Evolutionary conservation across 2,329 filamentous ascomycete species (phyloP).

Genomic region (Penicillium decumbens): DNA sequence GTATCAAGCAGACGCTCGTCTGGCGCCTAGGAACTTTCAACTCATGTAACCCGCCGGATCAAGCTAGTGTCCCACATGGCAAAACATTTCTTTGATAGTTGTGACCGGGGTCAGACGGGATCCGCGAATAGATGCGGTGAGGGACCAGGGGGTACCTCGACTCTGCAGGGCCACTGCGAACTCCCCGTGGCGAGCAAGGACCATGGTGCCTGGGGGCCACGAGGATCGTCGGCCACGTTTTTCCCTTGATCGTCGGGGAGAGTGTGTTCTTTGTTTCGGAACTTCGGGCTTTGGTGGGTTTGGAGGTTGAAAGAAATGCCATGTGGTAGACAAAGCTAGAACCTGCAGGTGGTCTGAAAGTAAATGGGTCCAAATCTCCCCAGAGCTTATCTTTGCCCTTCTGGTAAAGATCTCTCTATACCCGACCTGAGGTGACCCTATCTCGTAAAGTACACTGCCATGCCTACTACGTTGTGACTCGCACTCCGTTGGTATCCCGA

Average conservation of each 20-base stretch:
- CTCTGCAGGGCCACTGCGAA: neutral
- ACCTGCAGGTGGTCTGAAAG: neutral
- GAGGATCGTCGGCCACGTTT: slow-evolving; percentile 23
- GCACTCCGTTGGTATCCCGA: neutral
- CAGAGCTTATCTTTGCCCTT: neutral
- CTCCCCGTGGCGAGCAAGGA: neutral
- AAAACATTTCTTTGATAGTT: neutral
- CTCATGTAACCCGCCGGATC: neutral
- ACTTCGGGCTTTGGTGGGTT: neutral
- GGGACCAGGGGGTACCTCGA: neutral
- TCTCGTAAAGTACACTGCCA: no score
- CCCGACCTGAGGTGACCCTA: neutral
- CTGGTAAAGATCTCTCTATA: no score
- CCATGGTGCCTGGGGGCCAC: slow-evolving; percentile 10
- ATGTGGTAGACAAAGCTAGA: slow-evolving; percentile 7
- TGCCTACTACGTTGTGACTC: neutral
- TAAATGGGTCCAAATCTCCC: neutral
- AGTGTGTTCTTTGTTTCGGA: neutral
- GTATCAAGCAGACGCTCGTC: neutral
- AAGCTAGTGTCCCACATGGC: neutral
- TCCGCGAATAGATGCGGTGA: neutral
- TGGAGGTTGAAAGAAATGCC: neutral
- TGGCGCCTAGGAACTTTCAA: neutral
- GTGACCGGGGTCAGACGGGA: neutral
- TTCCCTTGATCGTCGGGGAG: neutral